Conservation (phyloP, 2,329 filamentous ascomycete genomes). For the Mariannaea elegans region DNA sequence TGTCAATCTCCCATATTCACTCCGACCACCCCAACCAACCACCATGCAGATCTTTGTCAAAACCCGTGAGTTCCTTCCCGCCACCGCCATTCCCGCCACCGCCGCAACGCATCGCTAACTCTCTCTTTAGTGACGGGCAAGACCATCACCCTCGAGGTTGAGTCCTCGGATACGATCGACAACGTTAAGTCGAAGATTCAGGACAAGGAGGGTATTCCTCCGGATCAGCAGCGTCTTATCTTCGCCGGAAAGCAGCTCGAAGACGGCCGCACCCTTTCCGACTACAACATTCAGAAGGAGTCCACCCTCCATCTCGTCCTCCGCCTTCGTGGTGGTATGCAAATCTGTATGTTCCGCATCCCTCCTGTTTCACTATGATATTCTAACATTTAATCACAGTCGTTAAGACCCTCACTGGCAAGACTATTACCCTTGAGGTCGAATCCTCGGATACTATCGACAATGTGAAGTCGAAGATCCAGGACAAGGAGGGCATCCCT, state of each 20-base stretch:
- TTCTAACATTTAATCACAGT: conserved; percentile 47
- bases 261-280: conserved; percentile 73
- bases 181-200: conserved; percentile 99
- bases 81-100: conserved; percentile 5
- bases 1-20: conserved; percentile 21
- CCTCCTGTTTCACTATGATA: conserved; percentile 6
- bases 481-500: conserved; percentile 97
- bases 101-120: conserved; percentile 31
- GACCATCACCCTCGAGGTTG: conserved; percentile 70
- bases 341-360: conserved; percentile 66
- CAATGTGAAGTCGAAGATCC: conserved; percentile 97
- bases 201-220: conserved; percentile 97
- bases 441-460: conserved; percentile 92
- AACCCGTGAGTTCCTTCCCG: conserved; percentile 74
- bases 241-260: conserved; percentile 98
- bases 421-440: conserved; percentile 92
- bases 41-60: conserved; percentile 95
- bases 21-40: conserved; percentile 42
- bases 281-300: conserved; percentile 69
- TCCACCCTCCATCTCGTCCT: conserved; percentile 79
- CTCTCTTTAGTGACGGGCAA: conserved; percentile 72
- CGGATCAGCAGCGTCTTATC: conserved; percentile 94
- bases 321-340: conserved; percentile 73
- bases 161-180: conserved; percentile 92
- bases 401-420: conserved; percentile 88